These are phyloP conservation scores for Saccharomyces hybrid DNA, from an alignment of 1,139 yeast genomes.

Conservation along the genomic window DNA sequence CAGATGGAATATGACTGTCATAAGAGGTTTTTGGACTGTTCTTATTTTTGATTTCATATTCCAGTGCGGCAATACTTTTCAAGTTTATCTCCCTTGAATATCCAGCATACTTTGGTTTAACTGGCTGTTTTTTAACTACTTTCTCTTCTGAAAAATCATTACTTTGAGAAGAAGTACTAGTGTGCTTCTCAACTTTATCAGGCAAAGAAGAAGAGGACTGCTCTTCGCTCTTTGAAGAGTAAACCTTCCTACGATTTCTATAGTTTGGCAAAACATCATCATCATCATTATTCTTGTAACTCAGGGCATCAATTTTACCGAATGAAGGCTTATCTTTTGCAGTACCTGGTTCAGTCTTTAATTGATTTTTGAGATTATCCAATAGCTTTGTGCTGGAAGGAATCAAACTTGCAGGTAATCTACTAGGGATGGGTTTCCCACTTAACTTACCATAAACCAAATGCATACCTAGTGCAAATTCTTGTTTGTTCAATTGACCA, in stretches of 20 bases:
- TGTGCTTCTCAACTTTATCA: slow-evolving; percentile 10
- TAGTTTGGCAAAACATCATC: slow-evolving; percentile 33
- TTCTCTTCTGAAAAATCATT: too few relatives aligned
- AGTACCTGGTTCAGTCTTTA: slow-evolving; percentile 34
- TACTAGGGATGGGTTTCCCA: slow-evolving; percentile 64
- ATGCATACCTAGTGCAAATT: slow-evolving; percentile 80
- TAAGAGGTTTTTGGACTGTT: slow-evolving; percentile 19
- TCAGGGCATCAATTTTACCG: slow-evolving; percentile 26
- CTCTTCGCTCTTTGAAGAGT: slow-evolving; percentile 5
- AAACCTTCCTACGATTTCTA: slow-evolving; percentile 30
- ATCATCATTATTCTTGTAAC: slow-evolving; percentile 37
- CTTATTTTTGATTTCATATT: slow-evolving; percentile 44
- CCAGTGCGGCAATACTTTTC: slow-evolving; percentile 56
- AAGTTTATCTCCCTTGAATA: slow-evolving; percentile 24
- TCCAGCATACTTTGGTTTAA: slow-evolving; percentile 15
- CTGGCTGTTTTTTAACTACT: background rate
- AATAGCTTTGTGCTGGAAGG: slow-evolving; percentile 72
- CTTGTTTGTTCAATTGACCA: slow-evolving; percentile 69
- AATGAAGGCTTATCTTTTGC: slow-evolving; percentile 9
- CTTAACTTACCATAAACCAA: slow-evolving; percentile 66
- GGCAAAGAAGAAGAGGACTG: background rate
- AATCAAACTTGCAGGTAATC: slow-evolving; percentile 63
- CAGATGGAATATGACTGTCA: slow-evolving; percentile 29
- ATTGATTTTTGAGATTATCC: slow-evolving; percentile 53
- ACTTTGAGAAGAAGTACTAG: too few relatives aligned